Base-by-base conservation (phyloP, 805 yeast species). In the Saccharomycopsis sp. region DNA sequence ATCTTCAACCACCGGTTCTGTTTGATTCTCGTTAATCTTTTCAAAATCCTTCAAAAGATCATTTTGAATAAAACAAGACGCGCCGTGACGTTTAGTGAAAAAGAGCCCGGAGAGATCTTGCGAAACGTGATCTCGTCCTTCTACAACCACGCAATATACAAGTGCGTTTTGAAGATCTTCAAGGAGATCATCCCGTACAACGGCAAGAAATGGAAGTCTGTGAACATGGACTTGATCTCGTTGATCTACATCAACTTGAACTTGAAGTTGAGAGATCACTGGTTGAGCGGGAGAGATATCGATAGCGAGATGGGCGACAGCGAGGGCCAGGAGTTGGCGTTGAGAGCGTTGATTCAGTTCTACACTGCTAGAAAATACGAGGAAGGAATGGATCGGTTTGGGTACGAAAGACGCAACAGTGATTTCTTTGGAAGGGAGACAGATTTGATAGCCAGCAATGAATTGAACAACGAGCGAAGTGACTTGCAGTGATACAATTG, bases 121-220 rank as follows among this genome's bases (percentile, higher is more conserved):
- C 72, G 81, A 49, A 68, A 73, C 51, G 59, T 71, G 26, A 59
- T 83, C 4, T 61, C 71, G 36, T 62, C 71, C 3, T 67, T 86
- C 33, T 79, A 76, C 54, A 85, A 83, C 52, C 55, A 63, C 18
- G 69, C 69, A 7, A 58, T 86, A 18, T 78, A 82, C 61, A 65
- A 65, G 37, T 88, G 94, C 1, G 75, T 83, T 3, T 63, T 88
- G 52, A 78, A 77, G 53, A 70, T 83, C 1, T 64, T 88, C 45
- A 87, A 84, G 56, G 77, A 82, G 48, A 69, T 87, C 38, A 77
- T 87, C 1, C 95, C 96, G 0, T 85, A 80, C 60, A 88, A 85
- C 53, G 96, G 96, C 15, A 77, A 92, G 45, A 87, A 88, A 58
- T 89, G 98, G 98, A 78, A 87, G 51, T 73, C 87, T 10, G 74